Percentiles rank a stretch among this genome's conserved stretches.
Conservation (phyloP, 345 rosid genomes). For the Salix caprea region DNA sequence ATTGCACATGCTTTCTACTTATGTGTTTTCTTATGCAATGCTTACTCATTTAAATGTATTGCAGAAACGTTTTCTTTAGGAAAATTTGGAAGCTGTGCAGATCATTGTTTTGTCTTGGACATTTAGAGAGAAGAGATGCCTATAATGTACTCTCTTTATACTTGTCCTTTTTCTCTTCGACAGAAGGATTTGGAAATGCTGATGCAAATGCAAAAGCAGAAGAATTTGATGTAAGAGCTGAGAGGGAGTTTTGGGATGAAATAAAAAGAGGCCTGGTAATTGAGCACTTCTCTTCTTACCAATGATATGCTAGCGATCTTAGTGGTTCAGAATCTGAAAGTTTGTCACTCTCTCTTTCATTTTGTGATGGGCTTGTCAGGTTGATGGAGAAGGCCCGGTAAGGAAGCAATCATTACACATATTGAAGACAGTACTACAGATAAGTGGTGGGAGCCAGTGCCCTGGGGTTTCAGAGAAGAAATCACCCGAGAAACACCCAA, state of each 20-base stretch:
- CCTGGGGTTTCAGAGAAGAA: conserved; percentile 31
- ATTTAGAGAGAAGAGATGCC: conserved; percentile 88
- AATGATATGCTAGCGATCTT: conserved; percentile 9
- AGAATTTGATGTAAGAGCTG: conserved; percentile 57
- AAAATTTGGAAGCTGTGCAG: conserved; percentile 77
- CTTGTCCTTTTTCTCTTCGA: conserved; percentile 45
- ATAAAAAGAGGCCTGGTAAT: conserved; percentile 88
- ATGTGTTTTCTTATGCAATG: neutral
- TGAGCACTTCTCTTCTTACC: conserved; percentile 16
- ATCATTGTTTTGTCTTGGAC: conserved; percentile 65
- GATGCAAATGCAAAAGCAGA: conserved; percentile 27
- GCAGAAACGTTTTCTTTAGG: conserved; percentile 58
- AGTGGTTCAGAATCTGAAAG: conserved; percentile 2
- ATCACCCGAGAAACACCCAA: conserved; percentile 35
- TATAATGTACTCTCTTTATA: conserved; percentile 63
- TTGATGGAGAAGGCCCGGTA: conserved; percentile 68
- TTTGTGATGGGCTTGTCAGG: conserved; percentile 37
- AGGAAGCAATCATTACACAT: conserved; percentile 93
- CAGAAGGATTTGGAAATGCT: conserved; percentile 29
- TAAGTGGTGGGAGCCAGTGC: conserved; percentile 34
- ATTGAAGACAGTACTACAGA: conserved; percentile 47
- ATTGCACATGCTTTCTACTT: neutral
- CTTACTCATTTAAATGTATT: conserved; percentile 23
- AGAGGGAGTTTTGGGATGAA: conserved; percentile 79
- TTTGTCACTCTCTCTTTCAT: neutral